Evolutionary conservation across 2,329 filamentous ascomycete genomes (phyloP).

Genomic region (Nemania serpens): DNA sequence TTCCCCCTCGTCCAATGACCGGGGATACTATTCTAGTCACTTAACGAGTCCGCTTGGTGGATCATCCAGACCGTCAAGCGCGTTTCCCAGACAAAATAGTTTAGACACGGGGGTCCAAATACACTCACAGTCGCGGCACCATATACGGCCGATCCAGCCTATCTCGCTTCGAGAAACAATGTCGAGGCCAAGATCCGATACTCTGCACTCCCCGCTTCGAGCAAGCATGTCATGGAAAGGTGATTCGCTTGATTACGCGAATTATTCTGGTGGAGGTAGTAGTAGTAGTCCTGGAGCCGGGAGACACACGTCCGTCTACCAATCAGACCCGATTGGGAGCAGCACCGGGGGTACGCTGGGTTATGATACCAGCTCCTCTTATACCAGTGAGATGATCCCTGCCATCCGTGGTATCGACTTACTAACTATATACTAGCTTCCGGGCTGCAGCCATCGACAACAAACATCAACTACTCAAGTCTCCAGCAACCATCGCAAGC

Average conservation of each 20-base stretch:
- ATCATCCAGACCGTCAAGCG: conserved; percentile 56
- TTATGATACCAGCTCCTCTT: conserved; percentile 57
- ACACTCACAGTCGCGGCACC: conserved; percentile 51
- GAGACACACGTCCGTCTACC: conserved; percentile 56
- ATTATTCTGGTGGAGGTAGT: conserved; percentile 51
- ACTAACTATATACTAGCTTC: conserved; percentile 45
- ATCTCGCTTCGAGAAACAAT: conserved; percentile 63
- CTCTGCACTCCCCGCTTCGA: conserved; percentile 61
- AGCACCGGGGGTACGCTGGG: conserved; percentile 48
- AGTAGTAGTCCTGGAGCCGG: conserved; percentile 52
- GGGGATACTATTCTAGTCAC: conserved; percentile 58
- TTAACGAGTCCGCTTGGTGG: conserved; percentile 53
- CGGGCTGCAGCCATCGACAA: conserved; percentile 53
- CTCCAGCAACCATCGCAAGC: conserved; percentile 51
- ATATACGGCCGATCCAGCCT: conserved; percentile 59
- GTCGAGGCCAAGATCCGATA: conserved; percentile 61
- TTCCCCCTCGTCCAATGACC: conserved; percentile 58
- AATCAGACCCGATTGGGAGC: conserved; percentile 52
- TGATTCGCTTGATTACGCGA: conserved; percentile 61
- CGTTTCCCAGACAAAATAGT: conserved; percentile 56
- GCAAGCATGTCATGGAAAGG: conserved; percentile 68
- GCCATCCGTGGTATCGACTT: not conserved
- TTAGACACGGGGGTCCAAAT: conserved; percentile 53
- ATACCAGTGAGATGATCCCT: conserved; percentile 51
- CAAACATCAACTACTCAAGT: conserved; percentile 55